Percentiles rank a stretch among this genome's conserved stretches.
Evolutionary conservation across 257 asterid genomes (phyloP).

Genomic region (Scutellaria baicalensis): DNA sequence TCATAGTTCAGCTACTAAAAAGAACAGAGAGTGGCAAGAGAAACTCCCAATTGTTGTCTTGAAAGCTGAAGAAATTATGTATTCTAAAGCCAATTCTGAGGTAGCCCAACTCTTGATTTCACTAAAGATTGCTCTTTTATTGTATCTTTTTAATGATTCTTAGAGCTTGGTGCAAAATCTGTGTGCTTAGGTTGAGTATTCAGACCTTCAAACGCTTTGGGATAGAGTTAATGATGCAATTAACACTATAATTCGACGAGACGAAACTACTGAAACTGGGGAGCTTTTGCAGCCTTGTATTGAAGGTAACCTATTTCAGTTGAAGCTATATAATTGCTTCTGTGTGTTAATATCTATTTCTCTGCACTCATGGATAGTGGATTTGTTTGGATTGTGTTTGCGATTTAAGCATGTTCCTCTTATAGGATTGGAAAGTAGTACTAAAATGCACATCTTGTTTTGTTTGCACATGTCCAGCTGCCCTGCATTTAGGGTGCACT

Average conservation of each 20-base stretch:
- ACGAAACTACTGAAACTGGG: slow-evolving; percentile 59
- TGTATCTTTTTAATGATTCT: background rate
- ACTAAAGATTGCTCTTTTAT: slow-evolving; percentile 16
- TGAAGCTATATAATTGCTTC: background rate
- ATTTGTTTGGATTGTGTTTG: background rate
- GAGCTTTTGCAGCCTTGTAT: slow-evolving; percentile 76
- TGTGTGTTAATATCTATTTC: background rate
- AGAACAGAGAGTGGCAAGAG: slow-evolving; percentile 94
- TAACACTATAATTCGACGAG: slow-evolving; percentile 69
- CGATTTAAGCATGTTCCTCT: background rate
- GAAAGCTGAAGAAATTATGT: slow-evolving; percentile 89
- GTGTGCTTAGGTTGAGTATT: slow-evolving; percentile 71
- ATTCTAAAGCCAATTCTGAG: slow-evolving; percentile 93
- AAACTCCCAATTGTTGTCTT: slow-evolving; percentile 88
- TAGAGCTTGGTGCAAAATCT: slow-evolving; percentile 3
- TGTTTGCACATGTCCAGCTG: slow-evolving; percentile 47
- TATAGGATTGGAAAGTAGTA: background rate
- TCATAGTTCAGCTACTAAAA: slow-evolving; percentile 59
- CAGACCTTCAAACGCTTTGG: slow-evolving; percentile 71
- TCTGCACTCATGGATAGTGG: background rate
- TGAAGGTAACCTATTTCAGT: slow-evolving; percentile 51
- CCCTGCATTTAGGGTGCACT: slow-evolving; percentile 89
- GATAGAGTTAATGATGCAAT: slow-evolving; percentile 80
- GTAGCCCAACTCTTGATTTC: slow-evolving; percentile 23
- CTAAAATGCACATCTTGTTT: slow-evolving; percentile 16